Evolutionary conservation across 73 alveolate species (phyloP), one percentile per base, ranked within the genome.

Genomic region (Tetrahymena malaccensis): DNA sequence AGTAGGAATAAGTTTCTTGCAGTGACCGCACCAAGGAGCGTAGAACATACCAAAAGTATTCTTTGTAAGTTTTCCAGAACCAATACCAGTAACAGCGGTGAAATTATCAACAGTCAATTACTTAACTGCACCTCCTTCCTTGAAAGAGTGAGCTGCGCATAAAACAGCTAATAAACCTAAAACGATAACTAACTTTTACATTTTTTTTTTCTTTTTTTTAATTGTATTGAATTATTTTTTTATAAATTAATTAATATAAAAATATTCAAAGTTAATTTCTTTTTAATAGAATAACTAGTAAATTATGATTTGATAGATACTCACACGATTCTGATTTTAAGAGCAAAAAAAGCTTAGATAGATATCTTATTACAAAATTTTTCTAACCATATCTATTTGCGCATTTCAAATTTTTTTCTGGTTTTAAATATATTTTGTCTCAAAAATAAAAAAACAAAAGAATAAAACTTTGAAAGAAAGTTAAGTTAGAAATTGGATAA

Each of bases 21-120:
- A 95, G 94, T 95, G 97, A 44, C 95, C 94, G 35, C 97, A 95
- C 97, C 97, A 95, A 85, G 95, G 95, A 50, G 97, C 97, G 84
- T 95, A 95, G 84, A 95, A 95, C 97, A 95, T 95, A 70, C 89
- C 89, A 34, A 70, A 70, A 70, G 89, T 70, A 70, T 70, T 70
- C 89, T 70, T 70, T 11, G 89, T 70, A 70, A 70, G 89, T 22
- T 70, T 27, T 27, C 89, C 89, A 25, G 89, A 70, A 70, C 89
- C 89, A 70, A 70, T 70, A 70, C 89, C 89, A 70, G 89, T 70
- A 25, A 25, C 89, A 22, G 89, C 37, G 37, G 89, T 70, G 89
- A 70, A 70, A 70, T 70, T n/a, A 0, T 70, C 89, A 70, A 70
- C 89, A 70, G 89, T 70, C 17, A 70, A 70, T 70, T 70, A 11